A percentile compares a stretch with the other conserved stretches of the same genome.
Evolutionary conservation across 2,329 filamentous ascomycete species (phyloP).

Genomic region (Huntiella abstrusa): DNA sequence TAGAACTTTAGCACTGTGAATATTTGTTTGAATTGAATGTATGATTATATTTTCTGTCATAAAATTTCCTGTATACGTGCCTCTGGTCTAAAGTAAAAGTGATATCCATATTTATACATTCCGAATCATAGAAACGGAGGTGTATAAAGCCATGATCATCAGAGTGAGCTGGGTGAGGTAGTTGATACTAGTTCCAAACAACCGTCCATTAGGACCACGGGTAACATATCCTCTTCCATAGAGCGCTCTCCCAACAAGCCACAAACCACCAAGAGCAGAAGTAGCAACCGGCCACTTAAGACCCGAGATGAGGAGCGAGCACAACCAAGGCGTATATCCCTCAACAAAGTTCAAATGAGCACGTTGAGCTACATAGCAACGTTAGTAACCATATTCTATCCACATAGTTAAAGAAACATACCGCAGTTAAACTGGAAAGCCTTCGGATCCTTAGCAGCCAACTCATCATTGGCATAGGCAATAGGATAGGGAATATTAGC

Average conservation of each 20-base stretch:
- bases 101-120: too few species aligned
- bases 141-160: conserved; percentile 26
- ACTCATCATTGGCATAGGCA: conserved; percentile 35
- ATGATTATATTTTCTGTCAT: neutral
- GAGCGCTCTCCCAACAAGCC: conserved; percentile 31
- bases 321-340: conserved; percentile 35
- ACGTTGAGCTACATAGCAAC: conserved; percentile 29
- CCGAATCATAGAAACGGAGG: conserved; percentile 19
- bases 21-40: neutral
- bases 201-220: conserved; percentile 27
- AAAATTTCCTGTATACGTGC: too few species aligned
- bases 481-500: conserved; percentile 37
- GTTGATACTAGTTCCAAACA: conserved; percentile 20
- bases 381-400: neutral
- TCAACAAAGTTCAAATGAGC: conserved; percentile 46
- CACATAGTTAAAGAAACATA: conserved; percentile 16
- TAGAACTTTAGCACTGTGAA: conserved; percentile 3
- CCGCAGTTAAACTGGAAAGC: conserved; percentile 45
- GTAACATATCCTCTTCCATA: conserved; percentile 38
- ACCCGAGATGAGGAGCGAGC: conserved; percentile 35
- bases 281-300: conserved; percentile 32
- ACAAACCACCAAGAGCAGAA: conserved; percentile 30
- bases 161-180: conserved; percentile 21
- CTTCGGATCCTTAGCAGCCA: conserved; percentile 33
- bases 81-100: too few species aligned